Evolutionary conservation across 345 rosid species (phyloP).

Genomic region (Dipteronia dyeriana): DNA sequence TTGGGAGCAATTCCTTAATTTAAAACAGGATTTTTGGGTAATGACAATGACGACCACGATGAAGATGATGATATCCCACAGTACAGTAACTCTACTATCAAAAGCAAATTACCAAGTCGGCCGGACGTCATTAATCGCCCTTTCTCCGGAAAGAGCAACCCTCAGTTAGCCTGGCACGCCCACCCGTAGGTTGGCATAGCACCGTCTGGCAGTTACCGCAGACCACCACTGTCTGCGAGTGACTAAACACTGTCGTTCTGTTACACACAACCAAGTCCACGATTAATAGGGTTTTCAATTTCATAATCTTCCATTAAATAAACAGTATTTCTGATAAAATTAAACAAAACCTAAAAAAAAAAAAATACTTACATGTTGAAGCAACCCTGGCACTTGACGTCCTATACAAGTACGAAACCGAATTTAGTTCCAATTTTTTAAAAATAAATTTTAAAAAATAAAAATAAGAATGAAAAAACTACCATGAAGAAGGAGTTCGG

Average conservation of each 20-base stretch:
- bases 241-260: constrained; percentile 63
- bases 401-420: constrained; percentile 30
- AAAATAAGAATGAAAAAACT: not conserved
- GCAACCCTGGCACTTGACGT: constrained; percentile 63
- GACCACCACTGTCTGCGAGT: constrained; percentile 60
- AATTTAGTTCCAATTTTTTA: not conserved
- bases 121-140: constrained; percentile 25
- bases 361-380: constrained; percentile 44
- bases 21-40: not conserved
- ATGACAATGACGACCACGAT: not conserved
- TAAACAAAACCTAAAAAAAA: not conserved
- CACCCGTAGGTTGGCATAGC: constrained; percentile 62
- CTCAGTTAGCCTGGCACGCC: constrained; percentile 49
- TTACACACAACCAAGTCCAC: no score
- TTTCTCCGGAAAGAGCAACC: constrained; percentile 62
- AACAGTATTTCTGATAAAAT: not conserved
- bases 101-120: constrained; percentile 4
- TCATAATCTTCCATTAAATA: not conserved
- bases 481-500: constrained; percentile 60
- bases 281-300: not conserved
- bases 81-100: not conserved
- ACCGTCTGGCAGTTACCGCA: constrained; percentile 63
- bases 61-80: constrained; percentile 6
- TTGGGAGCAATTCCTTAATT: not conserved
- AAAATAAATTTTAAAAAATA: not conserved